phyloP scores from a whole-genome alignment of 129 eudicot species.

The Sambucus nigra region DNA sequence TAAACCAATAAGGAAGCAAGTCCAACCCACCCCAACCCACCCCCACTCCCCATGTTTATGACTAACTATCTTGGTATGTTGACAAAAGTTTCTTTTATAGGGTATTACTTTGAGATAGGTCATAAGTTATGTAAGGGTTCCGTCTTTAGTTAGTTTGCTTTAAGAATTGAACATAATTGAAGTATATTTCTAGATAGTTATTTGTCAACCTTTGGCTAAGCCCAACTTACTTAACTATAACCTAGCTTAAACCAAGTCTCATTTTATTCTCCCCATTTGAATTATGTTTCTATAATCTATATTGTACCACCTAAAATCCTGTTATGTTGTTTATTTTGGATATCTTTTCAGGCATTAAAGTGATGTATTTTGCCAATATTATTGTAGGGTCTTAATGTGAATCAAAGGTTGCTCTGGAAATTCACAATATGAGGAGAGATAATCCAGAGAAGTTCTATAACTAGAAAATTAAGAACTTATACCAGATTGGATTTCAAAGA shows the following conservation, averaged over 20 bases:
- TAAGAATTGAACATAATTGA: not conserved
- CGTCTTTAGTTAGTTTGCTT: not conserved
- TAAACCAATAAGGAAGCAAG: slow-evolving; percentile 64
- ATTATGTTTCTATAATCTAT: not conserved
- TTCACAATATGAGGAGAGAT: slow-evolving; percentile 91
- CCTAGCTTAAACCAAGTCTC: not conserved
- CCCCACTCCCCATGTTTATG: slow-evolving; percentile 65
- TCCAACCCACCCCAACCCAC: no score
- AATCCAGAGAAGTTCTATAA: slow-evolving; percentile 96
- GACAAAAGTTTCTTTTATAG: not conserved
- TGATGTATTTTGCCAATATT: slow-evolving; percentile 10
- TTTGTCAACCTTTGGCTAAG: not conserved
- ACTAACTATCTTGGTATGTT: slow-evolving; percentile 92
- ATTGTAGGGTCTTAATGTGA: slow-evolving; percentile 93
- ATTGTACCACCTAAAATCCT: not conserved
- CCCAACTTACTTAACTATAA: not conserved
- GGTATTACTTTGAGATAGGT: not conserved
- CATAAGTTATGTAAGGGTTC: not conserved
- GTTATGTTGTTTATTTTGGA: not conserved
- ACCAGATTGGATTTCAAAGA: not conserved
- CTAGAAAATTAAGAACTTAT: slow-evolving; percentile 41
- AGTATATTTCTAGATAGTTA: not conserved
- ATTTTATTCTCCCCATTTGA: not conserved
- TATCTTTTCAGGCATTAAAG: not conserved
- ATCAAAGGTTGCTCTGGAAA: slow-evolving; percentile 98